Evolutionary conservation across 2,329 filamentous ascomycete species (phyloP).

Genomic region (Grosmannia serpens): DNA sequence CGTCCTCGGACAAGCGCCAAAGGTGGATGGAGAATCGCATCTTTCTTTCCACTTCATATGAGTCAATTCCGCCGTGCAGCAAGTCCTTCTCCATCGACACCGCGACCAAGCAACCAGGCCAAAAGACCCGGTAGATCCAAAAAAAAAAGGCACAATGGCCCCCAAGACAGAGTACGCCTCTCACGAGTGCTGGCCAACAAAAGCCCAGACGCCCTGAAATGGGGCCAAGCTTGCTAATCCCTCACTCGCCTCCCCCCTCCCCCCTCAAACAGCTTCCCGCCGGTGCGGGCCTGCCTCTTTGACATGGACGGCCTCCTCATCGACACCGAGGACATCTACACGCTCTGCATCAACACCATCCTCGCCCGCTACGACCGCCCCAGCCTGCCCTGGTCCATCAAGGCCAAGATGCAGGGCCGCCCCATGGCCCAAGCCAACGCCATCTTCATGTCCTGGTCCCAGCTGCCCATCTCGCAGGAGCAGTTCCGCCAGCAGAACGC

Average conservation of each 20-base stretch:
- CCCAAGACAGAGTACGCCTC: conserved; percentile 20
- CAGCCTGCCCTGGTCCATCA: conserved; percentile 80
- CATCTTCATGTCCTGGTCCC: conserved; percentile 65
- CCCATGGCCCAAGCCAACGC: conserved; percentile 40
- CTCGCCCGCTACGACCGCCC: conserved; percentile 65
- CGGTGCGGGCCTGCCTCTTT: conserved; percentile 84
- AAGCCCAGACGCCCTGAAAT: neutral
- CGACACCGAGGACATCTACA: conserved; percentile 86
- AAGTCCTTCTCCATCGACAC: neutral
- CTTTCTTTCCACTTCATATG: neutral
- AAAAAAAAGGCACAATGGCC: conserved; percentile 14
- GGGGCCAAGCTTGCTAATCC: neutral
- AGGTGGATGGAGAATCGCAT: neutral
- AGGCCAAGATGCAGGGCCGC: conserved; percentile 66
- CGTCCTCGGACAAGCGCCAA: neutral
- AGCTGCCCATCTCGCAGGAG: conserved; percentile 63
- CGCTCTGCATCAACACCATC: conserved; percentile 68
- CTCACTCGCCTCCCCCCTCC: conserved; percentile 1
- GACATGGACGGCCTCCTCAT: conserved; percentile 98
- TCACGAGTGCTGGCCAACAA: neutral
- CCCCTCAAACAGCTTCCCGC: conserved; percentile 49
- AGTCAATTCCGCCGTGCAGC: neutral
- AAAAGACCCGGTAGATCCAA: neutral
- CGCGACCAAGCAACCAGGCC: neutral
- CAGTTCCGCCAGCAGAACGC: conserved; percentile 52